Percentiles rank a stretch among this genome's conserved stretches.
phyloP scores from a whole-genome alignment of 176 grass and related monocot genomes.

The Elaeis guineensis region DNA sequence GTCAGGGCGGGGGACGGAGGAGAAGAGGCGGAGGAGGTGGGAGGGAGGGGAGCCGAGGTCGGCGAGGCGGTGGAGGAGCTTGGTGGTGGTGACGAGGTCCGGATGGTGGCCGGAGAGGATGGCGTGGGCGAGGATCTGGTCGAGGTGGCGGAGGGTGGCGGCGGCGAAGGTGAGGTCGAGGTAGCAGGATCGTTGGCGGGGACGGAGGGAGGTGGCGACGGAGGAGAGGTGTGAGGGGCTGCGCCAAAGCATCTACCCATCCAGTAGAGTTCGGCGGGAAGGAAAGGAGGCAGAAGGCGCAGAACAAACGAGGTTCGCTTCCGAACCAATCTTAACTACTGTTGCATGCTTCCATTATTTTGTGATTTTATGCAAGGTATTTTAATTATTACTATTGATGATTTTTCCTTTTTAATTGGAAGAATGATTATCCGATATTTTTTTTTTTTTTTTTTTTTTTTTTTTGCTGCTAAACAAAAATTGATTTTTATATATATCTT shows the following conservation, averaged over 20 bases:
- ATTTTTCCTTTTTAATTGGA: too few relatives aligned
- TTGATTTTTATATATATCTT: too few relatives aligned
- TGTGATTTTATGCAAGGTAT: too few relatives aligned
- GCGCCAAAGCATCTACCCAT: constrained; percentile 3
- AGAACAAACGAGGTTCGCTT: too few relatives aligned
- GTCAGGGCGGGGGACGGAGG: constrained; percentile 12
- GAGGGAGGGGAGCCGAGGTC: constrained; percentile 12
- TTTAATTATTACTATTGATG: too few relatives aligned
- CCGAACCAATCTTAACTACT: too few relatives aligned
- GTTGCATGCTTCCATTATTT: too few relatives aligned
- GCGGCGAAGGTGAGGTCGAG: constrained; percentile 9
- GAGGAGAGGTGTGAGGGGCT: neutral
- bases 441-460: too few relatives aligned
- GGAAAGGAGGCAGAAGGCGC: too few relatives aligned
- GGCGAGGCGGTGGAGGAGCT: constrained; percentile 14
- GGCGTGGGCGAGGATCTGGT: constrained; percentile 21
- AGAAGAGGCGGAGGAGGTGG: constrained; percentile 22
- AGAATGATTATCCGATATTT: too few relatives aligned
- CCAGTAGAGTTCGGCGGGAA: too few relatives aligned
- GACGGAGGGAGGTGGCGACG: neutral
- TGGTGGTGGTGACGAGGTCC: constrained; percentile 18
- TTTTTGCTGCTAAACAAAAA: too few relatives aligned
- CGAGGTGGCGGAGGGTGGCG: constrained; percentile 9
- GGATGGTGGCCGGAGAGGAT: constrained; percentile 8
- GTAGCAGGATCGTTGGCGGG: neutral